A percentile compares a stretch with the other conserved stretches of the same genome.
Conservation (phyloP, 495 filamentous ascomycete species). For the Penicillium pulvis region DNA sequence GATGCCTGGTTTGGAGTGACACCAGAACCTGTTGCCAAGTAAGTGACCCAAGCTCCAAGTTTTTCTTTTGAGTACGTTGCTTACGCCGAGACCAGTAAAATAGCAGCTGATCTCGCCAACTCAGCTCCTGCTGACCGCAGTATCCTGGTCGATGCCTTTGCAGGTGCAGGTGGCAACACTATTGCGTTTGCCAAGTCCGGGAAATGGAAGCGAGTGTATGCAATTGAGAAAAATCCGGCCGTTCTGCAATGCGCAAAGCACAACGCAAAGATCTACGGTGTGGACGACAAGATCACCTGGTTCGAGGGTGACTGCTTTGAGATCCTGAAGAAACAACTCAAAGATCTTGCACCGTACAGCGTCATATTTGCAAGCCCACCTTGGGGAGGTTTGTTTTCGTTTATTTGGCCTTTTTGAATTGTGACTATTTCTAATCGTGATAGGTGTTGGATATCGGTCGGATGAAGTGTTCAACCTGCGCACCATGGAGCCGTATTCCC, state of each 20-base stretch:
- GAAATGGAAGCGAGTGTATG: slow-evolving; percentile 79
- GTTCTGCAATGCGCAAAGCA: slow-evolving; percentile 86
- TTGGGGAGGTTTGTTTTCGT: slow-evolving; percentile 72
- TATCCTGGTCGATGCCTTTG: slow-evolving; percentile 82
- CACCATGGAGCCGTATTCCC: slow-evolving; percentile 84
- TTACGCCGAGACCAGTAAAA: slow-evolving; percentile 54
- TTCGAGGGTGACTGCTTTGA: slow-evolving; percentile 81
- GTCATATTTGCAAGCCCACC: slow-evolving; percentile 89
- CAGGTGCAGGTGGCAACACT: slow-evolving; percentile 89
- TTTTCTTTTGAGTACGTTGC: background rate
- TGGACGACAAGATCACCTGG: slow-evolving; percentile 77
- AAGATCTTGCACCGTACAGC: slow-evolving; percentile 53
- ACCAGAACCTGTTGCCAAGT: slow-evolving; percentile 87
- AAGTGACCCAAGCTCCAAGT: slow-evolving; percentile 17
- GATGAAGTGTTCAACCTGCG: slow-evolving; percentile 81
- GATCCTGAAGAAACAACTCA: slow-evolving; percentile 52
- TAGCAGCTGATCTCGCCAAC: slow-evolving; percentile 70
- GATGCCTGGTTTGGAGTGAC: slow-evolving; percentile 96
- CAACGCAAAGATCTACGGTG: slow-evolving; percentile 88
- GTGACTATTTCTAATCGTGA: slow-evolving; percentile 13
- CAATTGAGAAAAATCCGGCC: slow-evolving; percentile 77
- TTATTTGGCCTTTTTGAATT: background rate
- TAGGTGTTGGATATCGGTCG: slow-evolving; percentile 75
- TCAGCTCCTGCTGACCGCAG: slow-evolving; percentile 52
- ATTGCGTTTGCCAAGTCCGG: slow-evolving; percentile 85